phyloP scores from a whole-genome alignment of 2,329 filamentous ascomycete species.

The Phialemonium atrogriseum region DNA sequence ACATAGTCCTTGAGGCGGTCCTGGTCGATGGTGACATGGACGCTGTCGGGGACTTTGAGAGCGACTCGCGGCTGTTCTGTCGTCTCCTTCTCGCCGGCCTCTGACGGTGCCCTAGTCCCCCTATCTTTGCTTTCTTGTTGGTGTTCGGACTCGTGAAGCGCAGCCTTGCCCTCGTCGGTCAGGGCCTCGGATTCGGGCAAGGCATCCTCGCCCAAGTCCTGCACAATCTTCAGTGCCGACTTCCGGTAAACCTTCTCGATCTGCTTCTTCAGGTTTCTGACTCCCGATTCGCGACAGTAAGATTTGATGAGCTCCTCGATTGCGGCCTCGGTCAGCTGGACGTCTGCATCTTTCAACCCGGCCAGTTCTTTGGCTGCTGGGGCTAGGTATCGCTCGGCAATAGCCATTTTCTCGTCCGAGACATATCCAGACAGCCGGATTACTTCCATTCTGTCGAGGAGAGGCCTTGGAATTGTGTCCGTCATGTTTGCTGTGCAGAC shows the following conservation, averaged over 20 bases:
- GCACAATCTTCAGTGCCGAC: constrained; percentile 92
- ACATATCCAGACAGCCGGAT: constrained; percentile 96
- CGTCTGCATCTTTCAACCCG: constrained; percentile 82
- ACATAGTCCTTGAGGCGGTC: constrained; percentile 95
- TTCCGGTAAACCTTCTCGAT: constrained; percentile 99
- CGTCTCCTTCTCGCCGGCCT: constrained; percentile 46
- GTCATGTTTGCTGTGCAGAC: constrained; percentile 99
- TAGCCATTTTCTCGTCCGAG: constrained; percentile 97
- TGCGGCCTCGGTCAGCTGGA: constrained; percentile 76
- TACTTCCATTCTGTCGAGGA: constrained; percentile 95
- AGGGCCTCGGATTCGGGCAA: constrained; percentile 73
- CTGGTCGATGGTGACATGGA: constrained; percentile 79
- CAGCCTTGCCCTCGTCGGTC: constrained; percentile 78
- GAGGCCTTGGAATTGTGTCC: constrained; percentile 88
- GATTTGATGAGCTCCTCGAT: constrained; percentile 97
- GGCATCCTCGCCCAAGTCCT: constrained; percentile 80
- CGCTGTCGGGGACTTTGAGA: constrained; percentile 74
- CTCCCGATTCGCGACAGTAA: constrained; percentile 94
- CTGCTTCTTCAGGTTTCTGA: constrained; percentile 97
- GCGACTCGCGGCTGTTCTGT: constrained; percentile 66
- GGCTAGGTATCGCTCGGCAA: constrained; percentile 85
- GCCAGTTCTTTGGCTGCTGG: constrained; percentile 92
- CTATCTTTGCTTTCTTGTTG: constrained; percentile 33
- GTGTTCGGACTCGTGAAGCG: constrained; percentile 59
- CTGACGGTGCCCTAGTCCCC: constrained; percentile 18